These are phyloP conservation scores for Fonsecaea nubica DNA, from an alignment of 2,329 filamentous ascomycete genomes.

Conservation along the genomic window DNA sequence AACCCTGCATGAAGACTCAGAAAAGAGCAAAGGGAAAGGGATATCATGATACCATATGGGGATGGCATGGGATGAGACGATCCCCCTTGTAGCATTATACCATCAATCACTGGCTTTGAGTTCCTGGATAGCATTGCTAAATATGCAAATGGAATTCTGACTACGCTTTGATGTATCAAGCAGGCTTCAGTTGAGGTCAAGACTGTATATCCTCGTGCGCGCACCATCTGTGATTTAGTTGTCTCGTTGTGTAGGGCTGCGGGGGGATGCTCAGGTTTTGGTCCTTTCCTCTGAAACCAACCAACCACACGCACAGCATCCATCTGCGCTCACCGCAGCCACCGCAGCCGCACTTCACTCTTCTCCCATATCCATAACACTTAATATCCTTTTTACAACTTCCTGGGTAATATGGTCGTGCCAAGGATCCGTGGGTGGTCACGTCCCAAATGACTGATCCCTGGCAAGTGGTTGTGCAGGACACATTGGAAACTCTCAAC, in stretches of 20 bases:
- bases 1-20: constrained; percentile 52
- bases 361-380: not conserved
- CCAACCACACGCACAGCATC: not conserved
- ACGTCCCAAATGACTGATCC: constrained; percentile 3
- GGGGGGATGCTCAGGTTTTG: not conserved
- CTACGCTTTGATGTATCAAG: not conserved
- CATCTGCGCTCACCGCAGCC: not conserved
- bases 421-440: not conserved
- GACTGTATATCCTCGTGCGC: not conserved
- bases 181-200: not conserved
- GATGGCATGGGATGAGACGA: constrained; percentile 6
- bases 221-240: not conserved
- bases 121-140: constrained; percentile 31
- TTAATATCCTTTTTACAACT: not conserved
- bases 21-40: constrained; percentile 51
- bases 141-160: constrained; percentile 1
- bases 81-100: constrained; percentile 32
- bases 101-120: constrained; percentile 7
- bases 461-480: constrained; percentile 12
- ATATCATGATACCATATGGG: constrained; percentile 42
- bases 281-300: not conserved
- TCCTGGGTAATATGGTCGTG: not conserved
- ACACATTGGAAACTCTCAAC: not conserved
- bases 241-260: not conserved
- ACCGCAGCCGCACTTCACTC: not conserved